A percentile compares a stretch with the other conserved stretches of the same genome.
phyloP scores from a whole-genome alignment of 805 yeast species.

The Teunomyces tritomae region DNA sequence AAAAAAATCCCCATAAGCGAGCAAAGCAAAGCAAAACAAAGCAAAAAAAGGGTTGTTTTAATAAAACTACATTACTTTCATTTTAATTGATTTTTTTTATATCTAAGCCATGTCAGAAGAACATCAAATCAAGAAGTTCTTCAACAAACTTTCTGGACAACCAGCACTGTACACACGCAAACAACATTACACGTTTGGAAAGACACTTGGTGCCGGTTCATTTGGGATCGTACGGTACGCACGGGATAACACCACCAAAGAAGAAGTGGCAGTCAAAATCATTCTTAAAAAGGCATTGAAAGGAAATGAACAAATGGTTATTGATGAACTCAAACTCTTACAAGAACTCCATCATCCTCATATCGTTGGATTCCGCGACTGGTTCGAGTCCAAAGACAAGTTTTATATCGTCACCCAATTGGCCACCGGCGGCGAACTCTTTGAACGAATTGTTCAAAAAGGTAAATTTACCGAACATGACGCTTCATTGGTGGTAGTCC shows the following conservation, averaged over 20 bases:
- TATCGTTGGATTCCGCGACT: constrained; percentile 85
- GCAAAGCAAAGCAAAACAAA: too few species aligned
- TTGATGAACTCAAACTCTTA: constrained; percentile 73
- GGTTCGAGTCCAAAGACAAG: constrained; percentile 92
- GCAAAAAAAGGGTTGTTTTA: too few species aligned
- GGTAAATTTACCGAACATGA: constrained; percentile 89
- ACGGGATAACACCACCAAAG: constrained; percentile 43
- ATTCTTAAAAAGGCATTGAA: constrained; percentile 80
- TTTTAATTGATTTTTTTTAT: too few species aligned
- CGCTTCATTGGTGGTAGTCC: constrained; percentile 72
- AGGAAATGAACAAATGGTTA: constrained; percentile 73
- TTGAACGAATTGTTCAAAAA: constrained; percentile 75
- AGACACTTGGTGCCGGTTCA: constrained; percentile 90
- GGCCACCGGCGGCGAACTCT: constrained; percentile 95
- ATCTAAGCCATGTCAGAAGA: constrained; percentile 1
- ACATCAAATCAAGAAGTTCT: constrained; percentile 29
- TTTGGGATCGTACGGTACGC: constrained; percentile 92
- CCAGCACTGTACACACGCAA: constrained; percentile 69
- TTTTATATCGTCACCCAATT: constrained; percentile 91
- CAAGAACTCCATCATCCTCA: constrained; percentile 74
- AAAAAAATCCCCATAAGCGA: too few species aligned
- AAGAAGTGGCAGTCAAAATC: constrained; percentile 87
- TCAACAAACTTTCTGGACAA: constrained; percentile 66
- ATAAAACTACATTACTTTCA: not conserved
- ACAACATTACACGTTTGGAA: constrained; percentile 69